Evolutionary conservation across 192 early-diverging fungal genomes (phyloP).

Genomic region (Entomortierella parvispora): DNA sequence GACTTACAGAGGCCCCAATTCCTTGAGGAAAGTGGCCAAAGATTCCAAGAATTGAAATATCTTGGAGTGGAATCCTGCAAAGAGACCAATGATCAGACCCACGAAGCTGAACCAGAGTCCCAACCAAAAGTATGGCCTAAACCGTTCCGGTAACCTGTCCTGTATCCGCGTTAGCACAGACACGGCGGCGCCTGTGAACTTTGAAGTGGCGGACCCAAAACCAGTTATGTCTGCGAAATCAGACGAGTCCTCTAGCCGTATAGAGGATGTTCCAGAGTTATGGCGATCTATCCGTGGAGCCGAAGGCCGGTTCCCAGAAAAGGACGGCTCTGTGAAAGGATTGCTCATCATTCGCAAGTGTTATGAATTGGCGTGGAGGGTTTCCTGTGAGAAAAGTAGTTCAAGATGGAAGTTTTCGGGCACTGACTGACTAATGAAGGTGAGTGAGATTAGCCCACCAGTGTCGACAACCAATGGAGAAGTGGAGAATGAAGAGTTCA

Average conservation of each 20-base stretch:
- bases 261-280: background rate
- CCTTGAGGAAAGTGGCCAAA: constrained; percentile 47
- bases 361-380: no score
- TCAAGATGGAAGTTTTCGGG: no score
- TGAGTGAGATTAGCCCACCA: no score
- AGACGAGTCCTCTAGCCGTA: background rate
- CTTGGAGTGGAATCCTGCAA: constrained; percentile 44
- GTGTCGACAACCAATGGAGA: no score
- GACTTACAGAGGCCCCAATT: constrained; percentile 54
- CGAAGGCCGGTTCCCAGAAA: no score
- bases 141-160: constrained; percentile 9
- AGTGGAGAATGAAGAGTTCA: no score
- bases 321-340: no score
- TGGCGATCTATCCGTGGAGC: constrained; percentile 13
- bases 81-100: constrained; percentile 40
- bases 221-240: background rate
- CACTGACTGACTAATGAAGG: no score
- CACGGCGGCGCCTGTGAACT: constrained; percentile 14
- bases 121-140: constrained; percentile 34
- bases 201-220: constrained; percentile 11
- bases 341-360: no score
- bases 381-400: no score
- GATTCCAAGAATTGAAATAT: constrained; percentile 53
- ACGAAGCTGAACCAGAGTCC: constrained; percentile 37
- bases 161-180: background rate